A percentile compares a stretch with the other conserved stretches of the same genome.
Conservation (phyloP, 257 asterid genomes). For the Nicotiana benthamiana region DNA sequence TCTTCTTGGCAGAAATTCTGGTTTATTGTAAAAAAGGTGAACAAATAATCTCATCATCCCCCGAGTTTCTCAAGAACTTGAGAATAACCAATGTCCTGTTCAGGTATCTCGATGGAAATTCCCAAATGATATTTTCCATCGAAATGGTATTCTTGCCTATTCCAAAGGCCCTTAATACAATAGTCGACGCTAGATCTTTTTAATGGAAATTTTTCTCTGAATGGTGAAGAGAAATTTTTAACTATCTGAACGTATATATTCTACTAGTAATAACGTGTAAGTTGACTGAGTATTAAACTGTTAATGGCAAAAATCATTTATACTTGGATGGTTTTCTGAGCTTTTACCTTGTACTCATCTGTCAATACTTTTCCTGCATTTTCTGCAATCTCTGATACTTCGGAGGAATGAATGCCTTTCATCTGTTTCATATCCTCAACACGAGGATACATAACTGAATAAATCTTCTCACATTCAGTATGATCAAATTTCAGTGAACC, state of each 20-base stretch:
- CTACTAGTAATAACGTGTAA: neutral
- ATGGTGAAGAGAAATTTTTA: neutral
- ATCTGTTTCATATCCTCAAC: conserved; percentile 19
- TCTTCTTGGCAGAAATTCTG: neutral
- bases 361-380: conserved; percentile 34
- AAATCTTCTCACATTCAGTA: conserved; percentile 25
- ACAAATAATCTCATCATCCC: neutral
- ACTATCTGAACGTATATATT: neutral
- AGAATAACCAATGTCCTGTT: neutral
- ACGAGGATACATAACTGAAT: conserved; percentile 12
- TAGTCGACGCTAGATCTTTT: neutral
- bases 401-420: conserved; percentile 19
- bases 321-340: neutral
- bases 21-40: neutral
- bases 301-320: neutral
- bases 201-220: neutral
- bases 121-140: neutral
- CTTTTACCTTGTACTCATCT: conserved; percentile 42
- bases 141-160: neutral
- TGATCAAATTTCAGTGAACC: conserved; percentile 28
- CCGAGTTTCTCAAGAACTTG: neutral
- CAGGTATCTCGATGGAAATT: neutral
- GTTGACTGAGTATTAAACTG: neutral
- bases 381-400: conserved; percentile 29
- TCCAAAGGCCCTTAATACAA: neutral